These are phyloP conservation scores for Microcyclosporella mali DNA, from an alignment of 2,329 filamentous ascomycete genomes.

Conservation along the genomic window DNA sequence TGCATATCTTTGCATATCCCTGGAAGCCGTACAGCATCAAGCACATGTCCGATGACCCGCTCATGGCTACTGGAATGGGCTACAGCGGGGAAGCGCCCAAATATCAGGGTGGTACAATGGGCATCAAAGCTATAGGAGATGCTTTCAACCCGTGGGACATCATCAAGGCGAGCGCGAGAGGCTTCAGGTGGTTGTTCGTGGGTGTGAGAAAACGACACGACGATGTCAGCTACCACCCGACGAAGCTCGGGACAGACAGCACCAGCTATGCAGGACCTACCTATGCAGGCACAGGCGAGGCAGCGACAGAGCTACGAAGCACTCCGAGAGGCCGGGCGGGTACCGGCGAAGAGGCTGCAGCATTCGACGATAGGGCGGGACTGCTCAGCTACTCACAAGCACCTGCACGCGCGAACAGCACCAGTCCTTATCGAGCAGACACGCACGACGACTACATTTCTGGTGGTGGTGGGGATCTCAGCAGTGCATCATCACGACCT, in stretches of 20 bases:
- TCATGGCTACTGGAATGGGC: constrained; percentile 20
- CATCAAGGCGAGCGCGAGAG: constrained; percentile 69
- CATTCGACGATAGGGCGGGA: constrained; percentile 26
- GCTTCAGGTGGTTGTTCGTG: constrained; percentile 73
- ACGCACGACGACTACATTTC: constrained; percentile 3
- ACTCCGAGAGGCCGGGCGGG: constrained; percentile 8
- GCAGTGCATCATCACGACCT: constrained; percentile 2
- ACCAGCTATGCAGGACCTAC: constrained; percentile 19
- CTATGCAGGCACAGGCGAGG: constrained; percentile 15
- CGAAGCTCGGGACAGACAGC: constrained; percentile 13
- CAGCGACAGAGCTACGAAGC: constrained; percentile 22
- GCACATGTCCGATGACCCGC: constrained; percentile 25
- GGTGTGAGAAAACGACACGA: constrained; percentile 55
- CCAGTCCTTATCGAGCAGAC: constrained; percentile 11
- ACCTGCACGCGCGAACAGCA: constrained; percentile 6
- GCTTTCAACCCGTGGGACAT: constrained; percentile 79
- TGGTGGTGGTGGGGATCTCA: constrained; percentile 1
- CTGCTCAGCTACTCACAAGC: constrained; percentile 21
- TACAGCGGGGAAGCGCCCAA: constrained; percentile 19
- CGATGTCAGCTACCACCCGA: constrained; percentile 36
- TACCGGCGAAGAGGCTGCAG: constrained; percentile 4
- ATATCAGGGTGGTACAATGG: constrained; percentile 60
- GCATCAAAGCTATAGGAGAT: constrained; percentile 60
- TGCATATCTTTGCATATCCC: constrained; percentile 79
- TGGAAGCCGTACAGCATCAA: constrained; percentile 60